Percentiles rank a stretch among this genome's conserved stretches.
Conservation (phyloP, 169 alveolate species). For the Plasmodium gaboni region DNA sequence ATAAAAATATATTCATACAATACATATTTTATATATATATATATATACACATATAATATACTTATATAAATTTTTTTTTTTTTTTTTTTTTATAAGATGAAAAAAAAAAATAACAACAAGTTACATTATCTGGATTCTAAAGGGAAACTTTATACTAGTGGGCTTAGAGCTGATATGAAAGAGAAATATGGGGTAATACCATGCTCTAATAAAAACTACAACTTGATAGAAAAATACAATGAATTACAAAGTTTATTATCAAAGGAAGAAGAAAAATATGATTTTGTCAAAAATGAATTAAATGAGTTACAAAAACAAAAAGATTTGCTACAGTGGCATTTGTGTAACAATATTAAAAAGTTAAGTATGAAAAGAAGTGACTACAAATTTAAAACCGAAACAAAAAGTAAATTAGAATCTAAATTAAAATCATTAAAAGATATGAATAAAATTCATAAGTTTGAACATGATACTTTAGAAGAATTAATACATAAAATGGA, state of each 20-base stretch:
- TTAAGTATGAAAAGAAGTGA: conserved; percentile 69
- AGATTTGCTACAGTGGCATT: conserved; percentile 59
- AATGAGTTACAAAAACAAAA: conserved; percentile 32
- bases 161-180: conserved; percentile 13
- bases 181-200: neutral
- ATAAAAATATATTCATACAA: neutral
- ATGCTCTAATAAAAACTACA: neutral
- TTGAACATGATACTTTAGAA: conserved; percentile 48
- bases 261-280: conserved; percentile 38
- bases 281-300: conserved; percentile 25
- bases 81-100: conserved; percentile 18
- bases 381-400: conserved; percentile 22
- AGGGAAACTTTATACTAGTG: conserved; percentile 49
- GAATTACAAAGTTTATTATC: conserved; percentile 21
- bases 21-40: neutral
- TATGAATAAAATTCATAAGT: conserved; percentile 30
- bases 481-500: conserved; percentile 54
- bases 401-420: conserved; percentile 27
- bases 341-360: conserved; percentile 45
- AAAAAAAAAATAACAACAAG: conserved; percentile 15
- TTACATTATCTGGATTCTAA: conserved; percentile 64
- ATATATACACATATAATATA: neutral
- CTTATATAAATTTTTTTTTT: neutral
- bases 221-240: conserved; percentile 33
- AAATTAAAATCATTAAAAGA: conserved; percentile 47